phyloP scores from a whole-genome alignment of 176 grass and related monocot genomes.

The Hsuehochloa calcarea region DNA sequence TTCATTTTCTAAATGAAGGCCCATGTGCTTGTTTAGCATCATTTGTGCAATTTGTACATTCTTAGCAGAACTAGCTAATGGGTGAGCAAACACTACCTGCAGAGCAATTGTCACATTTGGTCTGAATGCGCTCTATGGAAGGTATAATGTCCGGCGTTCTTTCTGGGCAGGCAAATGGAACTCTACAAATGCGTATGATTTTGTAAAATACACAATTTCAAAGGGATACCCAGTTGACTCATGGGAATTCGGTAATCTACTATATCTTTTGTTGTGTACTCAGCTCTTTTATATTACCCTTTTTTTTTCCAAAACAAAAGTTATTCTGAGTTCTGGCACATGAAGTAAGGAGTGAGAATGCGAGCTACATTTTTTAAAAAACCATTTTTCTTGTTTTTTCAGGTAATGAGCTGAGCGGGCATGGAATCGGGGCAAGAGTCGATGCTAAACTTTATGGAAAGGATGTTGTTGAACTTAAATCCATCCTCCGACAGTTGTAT shows the following conservation, averaged over 20 bases:
- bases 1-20: not conserved
- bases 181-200: slow-evolving; percentile 68
- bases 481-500: slow-evolving; percentile 54
- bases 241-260: slow-evolving; percentile 89
- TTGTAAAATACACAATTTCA: slow-evolving; percentile 74
- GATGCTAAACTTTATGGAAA: slow-evolving; percentile 61
- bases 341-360: not conserved
- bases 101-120: slow-evolving; percentile 90
- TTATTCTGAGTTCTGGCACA: not conserved
- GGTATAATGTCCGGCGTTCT: slow-evolving; percentile 50
- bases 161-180: slow-evolving; percentile 81
- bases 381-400: slow-evolving; percentile 23
- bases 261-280: not conserved
- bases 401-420: slow-evolving; percentile 84
- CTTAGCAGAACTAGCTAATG: slow-evolving; percentile 25
- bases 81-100: slow-evolving; percentile 34
- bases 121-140: slow-evolving; percentile 83
- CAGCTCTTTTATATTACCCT: not conserved
- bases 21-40: not conserved
- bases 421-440: slow-evolving; percentile 60
- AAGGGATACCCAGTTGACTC: slow-evolving; percentile 85
- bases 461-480: slow-evolving; percentile 61
- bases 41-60: not conserved
- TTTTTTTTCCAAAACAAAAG: not conserved
- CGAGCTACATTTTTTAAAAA: not conserved